Evolutionary conservation across 2,329 filamentous ascomycete genomes (phyloP), one percentile per base, ranked within the genome.

Genomic region (Pseudogymnoascus sp.): DNA sequence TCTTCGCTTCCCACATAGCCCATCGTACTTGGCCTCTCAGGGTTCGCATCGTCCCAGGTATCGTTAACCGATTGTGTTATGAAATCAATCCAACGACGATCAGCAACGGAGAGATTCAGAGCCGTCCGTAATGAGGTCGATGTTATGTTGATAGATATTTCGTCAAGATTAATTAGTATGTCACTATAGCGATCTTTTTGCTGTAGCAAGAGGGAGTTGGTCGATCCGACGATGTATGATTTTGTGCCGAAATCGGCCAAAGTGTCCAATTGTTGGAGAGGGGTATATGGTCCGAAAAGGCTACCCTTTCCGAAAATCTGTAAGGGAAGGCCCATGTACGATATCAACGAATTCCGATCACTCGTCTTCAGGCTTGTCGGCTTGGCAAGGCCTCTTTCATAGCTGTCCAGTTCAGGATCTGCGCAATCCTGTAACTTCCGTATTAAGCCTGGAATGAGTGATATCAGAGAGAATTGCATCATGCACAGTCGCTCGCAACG

Each of bases 251-350:
- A 87, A 76, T 97, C 93, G 61, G 93, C 93, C 42, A 99, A 83
- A 69, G 97, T 83, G 74, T 99, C 93, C 63, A 99, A 86, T 76
- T 97, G 93, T 75, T 99, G 95, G 17, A 99, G 80, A 17, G 95
- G 95, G 0, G 95, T 99, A 73, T 99, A 99, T 0, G 95, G 95
- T 2, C 95, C 93, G 73, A 97, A 97, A 64, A 99, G 83, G 73
- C 91, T 95, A 65, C 95, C 95, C 82, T 92, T 96, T 73, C 93
- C 93, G 73, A 97, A 99, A 53, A 99, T 88, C 72, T 97, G 95
- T 42, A 99, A 80, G 11, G 95, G 95, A 40, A 97, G 79, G 6
- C 95, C 95, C 90, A 97, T 96, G 73, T 96, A 99, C 7, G 89
- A 85, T 67, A 99, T 82, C 65, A 99, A 81, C 53, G 95, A 97